Evolutionary conservation across 2,329 filamentous ascomycete genomes (phyloP), one percentile per base, ranked within the genome.

Genomic region (Stenocarpella maydis): DNA sequence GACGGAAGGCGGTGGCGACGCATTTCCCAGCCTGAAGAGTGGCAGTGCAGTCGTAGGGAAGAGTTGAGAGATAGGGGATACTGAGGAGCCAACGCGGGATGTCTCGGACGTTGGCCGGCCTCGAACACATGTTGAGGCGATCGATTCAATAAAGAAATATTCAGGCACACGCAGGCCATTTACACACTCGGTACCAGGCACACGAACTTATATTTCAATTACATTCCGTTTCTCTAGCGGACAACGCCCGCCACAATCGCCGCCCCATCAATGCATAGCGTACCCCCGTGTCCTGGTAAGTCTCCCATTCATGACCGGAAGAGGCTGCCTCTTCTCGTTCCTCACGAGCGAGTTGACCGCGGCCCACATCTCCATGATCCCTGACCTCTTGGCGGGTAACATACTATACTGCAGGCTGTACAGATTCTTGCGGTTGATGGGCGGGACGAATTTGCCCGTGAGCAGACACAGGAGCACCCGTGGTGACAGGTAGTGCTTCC

Each of bases 401-500:
- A 98, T 98, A 82, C 94, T 97, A 80, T 99, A 99, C 81, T 99
- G 96, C 75, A 99, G 84, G 74, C 94, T 97, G 81, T 99, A 99
- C 63, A 99, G 85, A 77, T 96, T 97, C 77, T 95, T 95, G 65
- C 97, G 89, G 78, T 98, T 95, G 60, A 99, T 97, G 0, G 97
- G 95, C 15, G 95, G 96, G 1, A 98, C 94, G 73, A 98, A 98
- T 71, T 92, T 92, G 69, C 96, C 96, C 0, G 94, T 97, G 28
- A 95, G 84, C 2, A 99, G 90, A 75, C 94, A 96, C 47, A 97
- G 86, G 58, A 98, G 88, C 24, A 99, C 97, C 17, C 91, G 88
- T 0, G 94, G 94, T 0, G 94, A 95, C 52, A 98, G 86, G 79
- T 99, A 99, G 81, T 99, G 96, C 79, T 97, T 97, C 69, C 94